Evolutionary conservation across 2,329 filamentous ascomycete species (phyloP).

Genomic region (Pseudogymnoascus sp.): DNA sequence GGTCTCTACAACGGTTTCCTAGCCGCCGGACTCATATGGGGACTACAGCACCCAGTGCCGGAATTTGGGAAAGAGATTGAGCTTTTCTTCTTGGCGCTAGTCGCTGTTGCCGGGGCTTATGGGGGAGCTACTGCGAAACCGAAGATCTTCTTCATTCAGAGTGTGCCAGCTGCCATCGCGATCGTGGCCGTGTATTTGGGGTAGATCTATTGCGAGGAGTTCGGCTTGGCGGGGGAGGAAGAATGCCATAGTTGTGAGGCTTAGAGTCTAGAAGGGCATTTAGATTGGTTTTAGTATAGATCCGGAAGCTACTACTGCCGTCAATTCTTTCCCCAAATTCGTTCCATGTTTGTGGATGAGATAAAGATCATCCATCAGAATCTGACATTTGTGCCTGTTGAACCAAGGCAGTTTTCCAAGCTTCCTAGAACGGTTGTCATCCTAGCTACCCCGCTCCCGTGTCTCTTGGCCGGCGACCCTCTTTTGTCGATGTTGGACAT

Average conservation of each 20-base stretch:
- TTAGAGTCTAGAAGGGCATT: background rate
- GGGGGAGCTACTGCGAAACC: constrained; percentile 37
- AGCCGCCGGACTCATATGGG: constrained; percentile 42
- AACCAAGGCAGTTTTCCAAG: background rate
- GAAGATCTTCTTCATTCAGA: constrained; percentile 40
- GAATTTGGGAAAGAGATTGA: constrained; percentile 38
- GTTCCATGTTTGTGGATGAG: background rate
- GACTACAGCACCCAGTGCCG: constrained; percentile 37
- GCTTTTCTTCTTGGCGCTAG: constrained; percentile 42
- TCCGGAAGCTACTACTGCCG: background rate
- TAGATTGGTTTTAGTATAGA: background rate
- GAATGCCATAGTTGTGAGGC: background rate
- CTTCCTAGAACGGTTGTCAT: background rate
- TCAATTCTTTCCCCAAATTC: background rate
- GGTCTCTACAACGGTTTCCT: constrained; percentile 48
- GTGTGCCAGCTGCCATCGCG: constrained; percentile 30
- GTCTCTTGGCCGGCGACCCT: background rate
- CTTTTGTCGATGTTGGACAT: background rate
- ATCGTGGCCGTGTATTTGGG: constrained; percentile 25
- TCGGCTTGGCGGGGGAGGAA: background rate
- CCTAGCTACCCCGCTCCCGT: background rate
- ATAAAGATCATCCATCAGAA: background rate
- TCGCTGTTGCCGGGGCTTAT: constrained; percentile 39
- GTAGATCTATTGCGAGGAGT: background rate
- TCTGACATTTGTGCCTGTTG: background rate